phyloP scores from a whole-genome alignment of 768 basidiomycete genomes.

The Phallus indusiatus region DNA sequence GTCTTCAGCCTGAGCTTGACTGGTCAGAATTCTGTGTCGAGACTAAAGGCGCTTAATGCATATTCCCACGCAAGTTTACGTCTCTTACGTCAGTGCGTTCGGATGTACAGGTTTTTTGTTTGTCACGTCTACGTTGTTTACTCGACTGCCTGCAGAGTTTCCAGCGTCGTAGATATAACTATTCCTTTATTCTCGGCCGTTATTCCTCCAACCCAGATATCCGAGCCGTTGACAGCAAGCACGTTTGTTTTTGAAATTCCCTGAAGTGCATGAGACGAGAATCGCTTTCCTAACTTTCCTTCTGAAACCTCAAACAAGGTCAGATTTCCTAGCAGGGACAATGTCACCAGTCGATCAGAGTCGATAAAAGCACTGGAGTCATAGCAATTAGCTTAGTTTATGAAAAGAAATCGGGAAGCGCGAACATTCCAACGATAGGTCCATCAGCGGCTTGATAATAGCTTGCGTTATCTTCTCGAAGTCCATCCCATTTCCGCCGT shows the following conservation, averaged over 20 bases:
- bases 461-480: constrained; percentile 37
- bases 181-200: constrained; percentile 45
- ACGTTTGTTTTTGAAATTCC: constrained; percentile 57
- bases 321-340: constrained; percentile 54
- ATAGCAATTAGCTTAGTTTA: constrained; percentile 1
- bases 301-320: constrained; percentile 39
- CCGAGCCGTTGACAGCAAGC: constrained; percentile 36
- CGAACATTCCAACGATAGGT: constrained; percentile 64
- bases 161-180: constrained; percentile 26
- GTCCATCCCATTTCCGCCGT: constrained; percentile 65
- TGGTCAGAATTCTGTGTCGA: neutral
- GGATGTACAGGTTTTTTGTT: too few relatives aligned
- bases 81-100: neutral
- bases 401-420: constrained; percentile 1
- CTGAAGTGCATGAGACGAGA: constrained; percentile 37
- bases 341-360: constrained; percentile 37
- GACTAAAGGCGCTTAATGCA: neutral
- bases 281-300: constrained; percentile 27
- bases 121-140: neutral
- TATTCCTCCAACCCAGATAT: constrained; percentile 56
- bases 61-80: neutral
- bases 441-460: constrained; percentile 54
- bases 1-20: neutral
- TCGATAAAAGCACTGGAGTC: constrained; percentile 39
- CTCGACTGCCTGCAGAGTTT: neutral